Evolutionary conservation across 1,139 yeast genomes (phyloP), one percentile per base, ranked within the genome.

Genomic region (Blastobotrys capitulatus): DNA sequence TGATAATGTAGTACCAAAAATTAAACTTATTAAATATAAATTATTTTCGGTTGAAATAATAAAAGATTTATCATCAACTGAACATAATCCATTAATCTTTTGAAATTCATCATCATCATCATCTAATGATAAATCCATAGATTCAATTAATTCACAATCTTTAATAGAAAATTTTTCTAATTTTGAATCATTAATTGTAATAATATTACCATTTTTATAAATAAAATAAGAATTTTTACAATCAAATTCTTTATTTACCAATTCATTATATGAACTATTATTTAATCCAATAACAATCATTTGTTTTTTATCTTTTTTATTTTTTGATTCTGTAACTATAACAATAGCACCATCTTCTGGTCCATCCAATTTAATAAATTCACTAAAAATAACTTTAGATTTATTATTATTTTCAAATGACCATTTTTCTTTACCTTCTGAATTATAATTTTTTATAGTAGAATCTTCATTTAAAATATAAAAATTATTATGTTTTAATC

Each of bases 1-100:
- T 42, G 46, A 62, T n/a, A 75, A 54, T 26, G 71, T 57, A 5
- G 78, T 67, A 40, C 68, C 68, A 55, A 72, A 74, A 25, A 68
- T 62, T 25, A 74, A 62, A 56, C 77, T 80, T 34, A 77, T 55
- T 12, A 76, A 60, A 50, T 61, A 65, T 1, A 71, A 53, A 20
- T 58, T 62, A 20, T 64, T 62, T 18, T 65, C 66, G 15, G 63
- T 58, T 1, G 74, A 65, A n/a, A 76, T 51, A 20, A 73, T 54
- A 6, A 74, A 53, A 53, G 75, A 68, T 48, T 70, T 68, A 22
- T 57, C 52, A 6, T 61, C 65, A 38, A 63, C 44, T 1, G 67
- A 61, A 9, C 62, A 38, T n/a, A 77, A 49, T 74, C 67, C 55
- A 16, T 40, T 38, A 22, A 46, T 40, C n/a, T n/a, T n/a, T n/a